These are phyloP conservation scores for Sporothrix brasiliensis DNA, from an alignment of 2,329 filamentous ascomycete species.

Conservation along the genomic window DNA sequence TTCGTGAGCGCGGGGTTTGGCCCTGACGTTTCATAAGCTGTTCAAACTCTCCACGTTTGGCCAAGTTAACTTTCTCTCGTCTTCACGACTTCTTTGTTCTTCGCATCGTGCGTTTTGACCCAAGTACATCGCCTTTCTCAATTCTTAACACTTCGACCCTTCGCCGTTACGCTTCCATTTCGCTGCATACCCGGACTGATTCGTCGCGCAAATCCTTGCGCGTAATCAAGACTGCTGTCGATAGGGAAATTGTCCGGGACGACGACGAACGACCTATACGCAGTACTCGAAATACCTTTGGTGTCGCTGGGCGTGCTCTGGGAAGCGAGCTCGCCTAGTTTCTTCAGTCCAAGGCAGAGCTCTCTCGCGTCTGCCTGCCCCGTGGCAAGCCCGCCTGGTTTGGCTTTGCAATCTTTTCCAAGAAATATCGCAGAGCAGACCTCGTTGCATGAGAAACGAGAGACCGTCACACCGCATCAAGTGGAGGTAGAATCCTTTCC, in stretches of 20 bases:
- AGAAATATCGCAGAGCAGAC: neutral
- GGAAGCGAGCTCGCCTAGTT: constrained; percentile 18
- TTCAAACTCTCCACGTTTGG: neutral
- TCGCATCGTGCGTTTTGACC: neutral
- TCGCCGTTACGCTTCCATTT: neutral
- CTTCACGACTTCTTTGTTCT: neutral
- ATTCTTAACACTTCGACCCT: neutral
- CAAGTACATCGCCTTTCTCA: neutral
- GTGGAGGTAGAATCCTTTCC: neutral
- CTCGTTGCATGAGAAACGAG: constrained; percentile 18
- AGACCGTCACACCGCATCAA: neutral
- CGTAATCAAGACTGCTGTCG: no score
- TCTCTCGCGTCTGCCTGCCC: neutral
- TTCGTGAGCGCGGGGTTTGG: constrained; percentile 13
- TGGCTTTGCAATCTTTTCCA: neutral
- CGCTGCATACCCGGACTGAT: neutral
- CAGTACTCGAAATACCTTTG: constrained; percentile 15
- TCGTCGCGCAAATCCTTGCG: neutral
- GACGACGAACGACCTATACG: no score
- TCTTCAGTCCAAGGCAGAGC: neutral
- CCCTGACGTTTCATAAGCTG: constrained; percentile 1
- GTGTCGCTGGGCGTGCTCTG: constrained; percentile 26
- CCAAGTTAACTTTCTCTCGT: constrained; percentile 4
- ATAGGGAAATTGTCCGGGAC: neutral
- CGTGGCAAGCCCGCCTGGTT: neutral